A percentile compares a stretch with the other conserved stretches of the same genome.
Conservation (phyloP, 176 grass and related monocot species). For the Elaeis guineensis region DNA sequence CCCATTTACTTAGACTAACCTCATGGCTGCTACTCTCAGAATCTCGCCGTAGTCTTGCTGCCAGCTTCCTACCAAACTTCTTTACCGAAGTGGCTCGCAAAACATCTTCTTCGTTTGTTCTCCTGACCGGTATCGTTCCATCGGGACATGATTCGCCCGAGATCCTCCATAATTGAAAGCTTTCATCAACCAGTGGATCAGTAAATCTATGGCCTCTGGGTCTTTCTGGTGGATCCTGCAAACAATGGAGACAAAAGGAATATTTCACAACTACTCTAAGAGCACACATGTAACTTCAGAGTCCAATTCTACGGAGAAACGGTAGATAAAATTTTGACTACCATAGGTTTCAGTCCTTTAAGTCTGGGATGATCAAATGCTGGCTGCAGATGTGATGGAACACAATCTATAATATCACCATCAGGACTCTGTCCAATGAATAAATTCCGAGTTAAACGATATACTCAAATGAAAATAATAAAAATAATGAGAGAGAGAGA, state of each 20-base stretch:
- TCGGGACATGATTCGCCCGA: slow-evolving; percentile 60
- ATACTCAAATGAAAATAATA: not conserved
- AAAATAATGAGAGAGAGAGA: not conserved
- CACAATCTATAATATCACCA: slow-evolving; percentile 89
- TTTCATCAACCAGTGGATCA: slow-evolving; percentile 31
- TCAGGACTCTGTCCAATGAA: slow-evolving; percentile 56
- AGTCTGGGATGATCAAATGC: slow-evolving; percentile 90
- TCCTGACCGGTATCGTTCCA: slow-evolving; percentile 66
- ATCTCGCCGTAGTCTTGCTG: slow-evolving; percentile 51
- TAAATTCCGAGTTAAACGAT: too few species aligned
- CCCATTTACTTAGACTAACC: slow-evolving; percentile 22
- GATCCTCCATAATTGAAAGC: slow-evolving; percentile 51
- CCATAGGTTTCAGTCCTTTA: slow-evolving; percentile 50
- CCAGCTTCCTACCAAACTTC: slow-evolving; percentile 67
- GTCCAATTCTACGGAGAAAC: too few species aligned
- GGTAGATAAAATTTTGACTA: slow-evolving; percentile 5
- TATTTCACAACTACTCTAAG: too few species aligned
- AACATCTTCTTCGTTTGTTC: slow-evolving; percentile 67
- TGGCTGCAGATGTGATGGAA: slow-evolving; percentile 74
- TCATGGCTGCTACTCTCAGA: slow-evolving; percentile 73
- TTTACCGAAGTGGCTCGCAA: slow-evolving; percentile 68
- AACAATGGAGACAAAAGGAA: not conserved
- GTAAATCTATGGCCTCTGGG: slow-evolving; percentile 30
- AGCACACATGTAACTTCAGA: too few species aligned
- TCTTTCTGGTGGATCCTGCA: slow-evolving; percentile 50